Base-by-base conservation (phyloP, 768 basidiomycete genomes). In the Amanita subjunquillea region DNA sequence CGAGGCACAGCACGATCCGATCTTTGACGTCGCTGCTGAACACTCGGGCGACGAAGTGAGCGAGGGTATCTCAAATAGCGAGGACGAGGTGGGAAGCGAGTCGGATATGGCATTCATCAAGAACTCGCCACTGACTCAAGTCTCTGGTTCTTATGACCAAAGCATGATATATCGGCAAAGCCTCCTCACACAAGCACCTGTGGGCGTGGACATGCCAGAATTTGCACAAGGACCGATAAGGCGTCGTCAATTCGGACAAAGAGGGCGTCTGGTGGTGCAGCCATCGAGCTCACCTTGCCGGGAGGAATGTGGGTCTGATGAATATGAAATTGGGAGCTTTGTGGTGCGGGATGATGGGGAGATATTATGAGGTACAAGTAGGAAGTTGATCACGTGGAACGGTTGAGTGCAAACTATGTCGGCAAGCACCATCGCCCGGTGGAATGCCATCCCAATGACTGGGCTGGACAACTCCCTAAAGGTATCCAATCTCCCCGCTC, bases 11-110 rank as follows among this genome's bases (percentile, higher is more conserved):
- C 61, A 54, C 36, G 63, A 76, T 63, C 59, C 61, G 1, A 71
- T 82, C 61, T 72, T 88, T 48, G 87, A 88, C 58, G 71, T 78
- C 32, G 84, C 83, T 61, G 90, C 90, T 3, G 65, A 65, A 15
- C 90, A 91, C 59, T 92, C 91, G 7, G 90, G 88, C 17, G 87
- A 88, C 53, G 90, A 91, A 60, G 72, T 73, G 51, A 84, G 83
- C 58, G 76, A 72, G 51, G 87, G 86, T 32, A 71, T 69, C 1
- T 83, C 82, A 0, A 72, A 68, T 32, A 73, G 68, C 58, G 78
- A 73, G 55, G 76, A 79, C 37, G 74, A 77, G 23, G 71, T 68
- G 25, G 85, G 85, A 59, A 77, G 72, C 61, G 87, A 85, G 59
- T 80, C 77, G 32, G 88, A 91, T 60, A 69, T 76, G 43, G 69